Percentiles rank a stretch among this genome's conserved stretches.
Conservation (phyloP, 768 basidiomycete species). For the Strobilomyces confusus region DNA sequence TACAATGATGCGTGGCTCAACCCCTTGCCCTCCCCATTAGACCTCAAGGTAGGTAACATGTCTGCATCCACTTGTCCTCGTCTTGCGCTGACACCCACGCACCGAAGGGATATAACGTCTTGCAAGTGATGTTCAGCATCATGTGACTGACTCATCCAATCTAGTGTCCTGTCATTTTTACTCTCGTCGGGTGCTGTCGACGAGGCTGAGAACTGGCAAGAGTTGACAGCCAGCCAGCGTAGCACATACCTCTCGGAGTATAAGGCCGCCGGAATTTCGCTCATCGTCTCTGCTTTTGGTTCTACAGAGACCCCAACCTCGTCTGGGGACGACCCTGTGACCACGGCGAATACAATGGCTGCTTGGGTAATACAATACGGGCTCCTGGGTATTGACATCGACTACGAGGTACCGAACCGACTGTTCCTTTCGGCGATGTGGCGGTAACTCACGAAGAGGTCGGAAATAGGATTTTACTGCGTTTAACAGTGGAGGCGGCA, state of each 20-base stretch:
- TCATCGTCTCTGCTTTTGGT: conserved; percentile 56
- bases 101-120: not conserved
- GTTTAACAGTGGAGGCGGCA: conserved; percentile 34
- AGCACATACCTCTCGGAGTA: conserved; percentile 45
- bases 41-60: conserved; percentile 36
- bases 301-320: conserved; percentile 41
- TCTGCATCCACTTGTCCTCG: too few relatives aligned
- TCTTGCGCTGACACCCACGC: too few relatives aligned
- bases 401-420: conserved; percentile 40
- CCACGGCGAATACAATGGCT: conserved; percentile 42
- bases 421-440: not conserved
- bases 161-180: conserved; percentile 41
- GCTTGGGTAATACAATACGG: conserved; percentile 44
- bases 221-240: conserved; percentile 35
- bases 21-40: conserved; percentile 42
- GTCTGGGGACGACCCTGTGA: conserved; percentile 35
- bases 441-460: not conserved
- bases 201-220: conserved; percentile 44
- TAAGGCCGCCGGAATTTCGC: conserved; percentile 48
- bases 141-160: conserved; percentile 3
- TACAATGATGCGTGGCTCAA: conserved; percentile 42
- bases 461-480: conserved; percentile 31
- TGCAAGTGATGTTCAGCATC: not conserved
- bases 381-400: conserved; percentile 50
- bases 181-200: conserved; percentile 40